Conservation (phyloP, 768 basidiomycete species). For the Exidia glandulosa region DNA sequence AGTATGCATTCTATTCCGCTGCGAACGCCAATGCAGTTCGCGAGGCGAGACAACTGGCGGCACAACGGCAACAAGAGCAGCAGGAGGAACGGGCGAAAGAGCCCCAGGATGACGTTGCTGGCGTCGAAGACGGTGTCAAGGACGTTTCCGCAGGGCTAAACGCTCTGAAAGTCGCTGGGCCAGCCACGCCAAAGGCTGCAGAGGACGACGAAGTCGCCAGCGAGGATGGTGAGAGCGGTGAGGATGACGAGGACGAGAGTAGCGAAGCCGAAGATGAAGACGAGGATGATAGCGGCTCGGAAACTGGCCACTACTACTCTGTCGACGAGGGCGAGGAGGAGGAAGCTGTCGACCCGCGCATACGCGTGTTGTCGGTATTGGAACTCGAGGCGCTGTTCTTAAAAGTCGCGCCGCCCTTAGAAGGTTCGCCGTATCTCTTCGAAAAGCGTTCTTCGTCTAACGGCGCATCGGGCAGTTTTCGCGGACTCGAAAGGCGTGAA, state of each 20-base stretch:
- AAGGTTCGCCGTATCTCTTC: conserved; percentile 31
- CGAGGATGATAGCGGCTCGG: conserved; percentile 27
- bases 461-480: conserved; percentile 39
- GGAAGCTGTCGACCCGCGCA: conserved; percentile 45
- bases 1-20: conserved; percentile 90
- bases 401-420: conserved; percentile 56
- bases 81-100: not conserved
- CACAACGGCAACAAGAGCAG: conserved; percentile 9
- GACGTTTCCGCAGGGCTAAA: no score
- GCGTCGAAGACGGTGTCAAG: no score
- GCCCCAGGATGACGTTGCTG: not conserved
- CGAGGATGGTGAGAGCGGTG: conserved; percentile 14
- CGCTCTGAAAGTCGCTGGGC: no score
- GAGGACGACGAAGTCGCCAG: conserved; percentile 12
- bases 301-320: conserved; percentile 25
- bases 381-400: conserved; percentile 82
- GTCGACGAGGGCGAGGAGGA: conserved; percentile 45
- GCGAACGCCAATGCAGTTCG: conserved; percentile 79
- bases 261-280: conserved; percentile 12
- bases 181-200: not conserved
- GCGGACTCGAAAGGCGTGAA: conserved; percentile 41
- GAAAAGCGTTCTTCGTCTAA: not conserved
- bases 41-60: conserved; percentile 40
- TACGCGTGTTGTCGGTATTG: conserved; percentile 68
- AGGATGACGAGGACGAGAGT: conserved; percentile 11